Percentiles rank a stretch among this genome's conserved stretches.
These are phyloP conservation scores for Aspergillus wentii DNA, from an alignment of 495 filamentous ascomycete genomes.

Conservation along the genomic window DNA sequence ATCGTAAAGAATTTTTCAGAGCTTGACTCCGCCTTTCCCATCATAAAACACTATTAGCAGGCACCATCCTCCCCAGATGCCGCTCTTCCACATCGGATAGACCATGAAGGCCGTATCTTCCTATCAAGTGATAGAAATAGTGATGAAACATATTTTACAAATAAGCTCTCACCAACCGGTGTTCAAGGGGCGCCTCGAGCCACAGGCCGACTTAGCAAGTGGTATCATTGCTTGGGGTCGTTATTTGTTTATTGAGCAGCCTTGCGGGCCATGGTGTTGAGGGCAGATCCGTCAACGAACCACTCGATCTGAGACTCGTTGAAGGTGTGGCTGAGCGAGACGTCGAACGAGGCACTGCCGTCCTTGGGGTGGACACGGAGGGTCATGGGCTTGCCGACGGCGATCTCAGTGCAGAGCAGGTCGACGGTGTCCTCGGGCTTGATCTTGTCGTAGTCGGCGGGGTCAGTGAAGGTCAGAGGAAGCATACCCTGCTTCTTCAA, in stretches of 20 bases:
- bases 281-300: constrained; percentile 94
- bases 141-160: constrained; percentile 33
- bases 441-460: constrained; percentile 97
- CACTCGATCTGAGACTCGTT: constrained; percentile 95
- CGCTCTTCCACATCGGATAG: constrained; percentile 3
- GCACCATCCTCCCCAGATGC: constrained; percentile 9
- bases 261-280: constrained; percentile 96
- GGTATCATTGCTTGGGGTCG: too few species aligned
- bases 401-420: constrained; percentile 83
- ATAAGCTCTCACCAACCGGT: constrained; percentile 11
- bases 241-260: constrained; percentile 12
- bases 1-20: constrained; percentile 36
- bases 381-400: constrained; percentile 90
- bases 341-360: constrained; percentile 65
- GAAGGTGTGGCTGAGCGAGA: constrained; percentile 90
- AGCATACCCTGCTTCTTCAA: constrained; percentile 99
- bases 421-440: constrained; percentile 88
- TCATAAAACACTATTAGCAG: constrained; percentile 19
- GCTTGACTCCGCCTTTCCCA: constrained; percentile 33
- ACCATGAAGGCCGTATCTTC: constrained; percentile 7
- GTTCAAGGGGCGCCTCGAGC: too few species aligned
- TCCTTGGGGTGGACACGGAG: constrained; percentile 86
- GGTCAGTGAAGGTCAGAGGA: constrained; percentile 89
- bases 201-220: background rate
- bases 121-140: constrained; percentile 12